Percentiles rank a stretch among this genome's conserved stretches.
These are phyloP conservation scores for Trypanosomatidae sp. DNA, from an alignment of 208 protist genomes.

Conservation along the genomic window DNA sequence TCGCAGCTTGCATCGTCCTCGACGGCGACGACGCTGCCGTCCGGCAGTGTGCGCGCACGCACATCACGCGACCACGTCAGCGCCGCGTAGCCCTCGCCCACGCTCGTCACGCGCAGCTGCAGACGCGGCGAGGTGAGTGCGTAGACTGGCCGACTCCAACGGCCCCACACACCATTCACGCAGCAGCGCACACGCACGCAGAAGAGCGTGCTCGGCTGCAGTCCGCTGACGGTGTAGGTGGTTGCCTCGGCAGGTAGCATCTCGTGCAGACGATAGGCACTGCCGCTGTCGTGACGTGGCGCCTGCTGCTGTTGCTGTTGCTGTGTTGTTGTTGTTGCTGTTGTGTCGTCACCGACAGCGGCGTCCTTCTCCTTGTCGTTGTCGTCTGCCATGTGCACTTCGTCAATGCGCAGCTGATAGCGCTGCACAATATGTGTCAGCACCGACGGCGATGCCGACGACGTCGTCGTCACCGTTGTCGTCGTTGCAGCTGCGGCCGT, in stretches of 20 bases:
- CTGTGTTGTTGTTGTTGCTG: conserved; percentile 1
- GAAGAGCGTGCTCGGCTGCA: conserved; percentile 68
- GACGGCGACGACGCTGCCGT: conserved; percentile 34
- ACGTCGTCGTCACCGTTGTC: conserved; percentile 55
- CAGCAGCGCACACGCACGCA: conserved; percentile 67
- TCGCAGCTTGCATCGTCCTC: conserved; percentile 27
- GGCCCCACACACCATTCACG: conserved; percentile 76
- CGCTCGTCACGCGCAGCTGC: conserved; percentile 31
- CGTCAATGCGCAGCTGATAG: too few species aligned
- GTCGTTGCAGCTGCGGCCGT: conserved; percentile 64
- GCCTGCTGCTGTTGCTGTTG: conserved; percentile 8
- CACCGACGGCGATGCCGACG: background rate
- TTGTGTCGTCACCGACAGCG: background rate
- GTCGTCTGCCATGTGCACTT: background rate
- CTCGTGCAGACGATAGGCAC: conserved; percentile 19
- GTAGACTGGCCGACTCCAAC: conserved; percentile 64
- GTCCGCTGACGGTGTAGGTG: conserved; percentile 28
- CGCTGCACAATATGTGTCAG: background rate
- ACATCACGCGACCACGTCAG: conserved; percentile 57
- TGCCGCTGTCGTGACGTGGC: background rate
- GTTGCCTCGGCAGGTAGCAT: conserved; percentile 9
- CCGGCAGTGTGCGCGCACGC: conserved; percentile 27
- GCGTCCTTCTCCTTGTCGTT: background rate
- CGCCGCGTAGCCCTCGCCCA: conserved; percentile 72
- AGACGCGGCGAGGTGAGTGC: conserved; percentile 74